A percentile compares a stretch with the other conserved stretches of the same genome.
Conservation (phyloP, 2,329 filamentous ascomycete genomes). For the Leptodontidium sp. region DNA sequence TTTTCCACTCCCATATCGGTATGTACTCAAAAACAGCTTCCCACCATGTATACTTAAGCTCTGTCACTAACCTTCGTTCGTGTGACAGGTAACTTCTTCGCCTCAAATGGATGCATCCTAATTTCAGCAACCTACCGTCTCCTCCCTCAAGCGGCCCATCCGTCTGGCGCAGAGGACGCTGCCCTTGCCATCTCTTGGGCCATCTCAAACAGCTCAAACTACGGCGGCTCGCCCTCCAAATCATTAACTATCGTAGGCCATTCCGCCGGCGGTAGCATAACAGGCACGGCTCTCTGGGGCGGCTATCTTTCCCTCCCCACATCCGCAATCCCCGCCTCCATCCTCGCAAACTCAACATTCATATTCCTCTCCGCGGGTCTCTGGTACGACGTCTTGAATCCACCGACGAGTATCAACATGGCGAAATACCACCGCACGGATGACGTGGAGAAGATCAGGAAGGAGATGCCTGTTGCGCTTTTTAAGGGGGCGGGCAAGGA, state of each 20-base stretch:
- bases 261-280: background rate
- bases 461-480: slow-evolving; percentile 1
- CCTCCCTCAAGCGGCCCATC: slow-evolving; percentile 5
- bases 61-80: too few relatives aligned
- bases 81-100: slow-evolving; percentile 17
- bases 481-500: background rate
- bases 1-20: slow-evolving; percentile 15
- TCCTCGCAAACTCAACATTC: background rate
- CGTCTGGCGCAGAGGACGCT: slow-evolving; percentile 14
- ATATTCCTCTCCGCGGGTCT: slow-evolving; percentile 13
- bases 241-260: background rate
- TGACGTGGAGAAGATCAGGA: background rate
- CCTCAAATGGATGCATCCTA: slow-evolving; percentile 11
- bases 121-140: slow-evolving; percentile 13
- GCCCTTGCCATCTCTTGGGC: slow-evolving; percentile 10
- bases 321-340: background rate
- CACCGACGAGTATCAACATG: slow-evolving; percentile 8
- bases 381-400: slow-evolving; percentile 11
- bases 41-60: too few relatives aligned
- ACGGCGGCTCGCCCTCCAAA: background rate
- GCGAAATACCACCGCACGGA: slow-evolving; percentile 10
- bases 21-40: background rate
- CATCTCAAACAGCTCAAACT: background rate
- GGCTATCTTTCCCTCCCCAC: background rate
- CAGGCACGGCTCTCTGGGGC: background rate